Conservation (phyloP, 176 grass and related monocot genomes). For the Echinochloa phyllopogon region DNA sequence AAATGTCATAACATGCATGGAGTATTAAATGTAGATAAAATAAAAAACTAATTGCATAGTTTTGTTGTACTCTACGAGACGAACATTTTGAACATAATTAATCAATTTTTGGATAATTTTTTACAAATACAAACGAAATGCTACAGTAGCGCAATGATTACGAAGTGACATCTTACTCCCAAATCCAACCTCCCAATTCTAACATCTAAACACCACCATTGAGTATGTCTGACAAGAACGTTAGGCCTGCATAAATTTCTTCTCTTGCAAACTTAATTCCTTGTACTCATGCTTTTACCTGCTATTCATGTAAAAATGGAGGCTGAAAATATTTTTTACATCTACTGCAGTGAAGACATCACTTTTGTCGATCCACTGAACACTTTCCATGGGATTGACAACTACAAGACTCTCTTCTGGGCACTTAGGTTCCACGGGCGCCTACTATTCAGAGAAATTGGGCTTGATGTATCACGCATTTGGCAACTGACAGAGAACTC, state of each 20-base stretch:
- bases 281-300: background rate
- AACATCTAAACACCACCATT: too few relatives aligned
- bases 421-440: constrained; percentile 84
- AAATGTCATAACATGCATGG: too few relatives aligned
- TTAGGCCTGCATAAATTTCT: constrained; percentile 4
- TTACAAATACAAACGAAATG: too few relatives aligned
- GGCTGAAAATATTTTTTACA: constrained; percentile 27
- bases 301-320: constrained; percentile 2
- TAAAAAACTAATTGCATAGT: too few relatives aligned
- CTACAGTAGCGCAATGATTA: too few relatives aligned
- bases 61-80: too few relatives aligned
- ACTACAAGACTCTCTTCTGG: constrained; percentile 97
- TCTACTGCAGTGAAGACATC: constrained; percentile 83
- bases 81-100: too few relatives aligned
- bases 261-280: constrained; percentile 9
- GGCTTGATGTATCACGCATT: constrained; percentile 76
- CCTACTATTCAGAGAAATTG: constrained; percentile 77
- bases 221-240: constrained; percentile 21
- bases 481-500: constrained; percentile 88
- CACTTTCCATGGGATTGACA: constrained; percentile 84
- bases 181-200: too few relatives aligned
- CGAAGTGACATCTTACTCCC: too few relatives aligned
- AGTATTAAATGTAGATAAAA: too few relatives aligned
- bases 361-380: constrained; percentile 85
- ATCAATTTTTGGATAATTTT: too few relatives aligned